Base-by-base conservation (phyloP, 441 rosid genomes). In the Macaranga tanarius region DNA sequence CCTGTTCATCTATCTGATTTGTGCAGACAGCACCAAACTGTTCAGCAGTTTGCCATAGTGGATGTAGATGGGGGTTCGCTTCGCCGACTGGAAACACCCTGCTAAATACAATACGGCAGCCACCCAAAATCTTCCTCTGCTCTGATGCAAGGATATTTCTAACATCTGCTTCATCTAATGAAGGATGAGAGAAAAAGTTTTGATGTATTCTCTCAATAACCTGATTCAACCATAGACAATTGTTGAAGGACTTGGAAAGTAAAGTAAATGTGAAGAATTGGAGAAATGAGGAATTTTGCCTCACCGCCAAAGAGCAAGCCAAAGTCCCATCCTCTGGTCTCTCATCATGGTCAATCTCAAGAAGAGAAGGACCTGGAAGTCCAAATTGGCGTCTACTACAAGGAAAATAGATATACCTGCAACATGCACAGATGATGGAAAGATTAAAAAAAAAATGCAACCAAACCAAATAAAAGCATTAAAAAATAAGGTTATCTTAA, bases 381-480 rank as follows among this genome's bases (percentile, higher is more conserved):
- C 97, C 99, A 76, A 95, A 95, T 78, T 95, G 98, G 57, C 96
- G 92, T 80, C 99, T 90, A 79, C 99, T 95, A 70, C 93, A 89
- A 58, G 98, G 98, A 69, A 95, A 95, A 87, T 91, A 95, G 20
- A 89, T 93, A 79, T 95, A 93, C 84, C 99, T 95, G 87, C 86
- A 80, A 62, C 70, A 67, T 23, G 66, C 5, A 70, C 0, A 34
- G 7, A 34, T 34, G 38, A 34, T 15, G 20, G 58, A 60, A 50
- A 70, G 23, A 20, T 62, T 34, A 5, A 34, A 34, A 34, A 44
- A 61, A 19, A 40, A 51, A 34, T 19, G 55, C 62, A 72, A 48
- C 20, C 44, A 54, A 76, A 20, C 55, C 7, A 26, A 13, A 23
- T 15, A 70, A 67, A 16, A n/a, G 50, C 52, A 22, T 16, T 16